Conservation (phyloP, 2,329 filamentous ascomycete species). For the Penicillium glabrum region DNA sequence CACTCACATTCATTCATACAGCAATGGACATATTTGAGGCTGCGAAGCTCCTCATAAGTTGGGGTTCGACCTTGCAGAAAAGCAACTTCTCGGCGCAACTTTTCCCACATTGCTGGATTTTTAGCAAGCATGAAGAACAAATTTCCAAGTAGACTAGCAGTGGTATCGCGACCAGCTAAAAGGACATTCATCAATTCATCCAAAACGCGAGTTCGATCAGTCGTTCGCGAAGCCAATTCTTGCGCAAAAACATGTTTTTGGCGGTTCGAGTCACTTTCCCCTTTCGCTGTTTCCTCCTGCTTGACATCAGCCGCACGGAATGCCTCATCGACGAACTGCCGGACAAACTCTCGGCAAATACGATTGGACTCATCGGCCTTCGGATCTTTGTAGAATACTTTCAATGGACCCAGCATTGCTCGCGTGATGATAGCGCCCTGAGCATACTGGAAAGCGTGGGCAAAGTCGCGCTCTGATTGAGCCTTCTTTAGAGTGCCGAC, state of each 20-base stretch:
- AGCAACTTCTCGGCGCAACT: constrained; percentile 28
- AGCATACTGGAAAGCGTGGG: constrained; percentile 37
- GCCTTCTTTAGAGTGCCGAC: constrained; percentile 44
- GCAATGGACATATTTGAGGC: not conserved
- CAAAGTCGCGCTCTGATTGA: constrained; percentile 24
- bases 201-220: constrained; percentile 47
- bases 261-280: not conserved
- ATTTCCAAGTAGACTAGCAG: constrained; percentile 42
- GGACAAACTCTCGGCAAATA: not conserved
- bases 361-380: not conserved
- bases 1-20: constrained; percentile 4
- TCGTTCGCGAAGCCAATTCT: constrained; percentile 53
- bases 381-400: constrained; percentile 41
- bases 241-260: constrained; percentile 51
- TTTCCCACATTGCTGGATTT: constrained; percentile 36
- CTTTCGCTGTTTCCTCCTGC: not conserved
- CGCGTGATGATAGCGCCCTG: constrained; percentile 27
- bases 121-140: constrained; percentile 49
- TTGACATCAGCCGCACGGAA: not conserved
- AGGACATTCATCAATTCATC: constrained; percentile 47
- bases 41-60: not conserved
- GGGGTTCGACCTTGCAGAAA: not conserved
- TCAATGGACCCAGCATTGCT: constrained; percentile 23
- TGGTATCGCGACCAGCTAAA: constrained; percentile 42
- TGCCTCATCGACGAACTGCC: not conserved